Percentiles rank a stretch among this genome's conserved stretches.
Evolutionary conservation across 2,329 filamentous ascomycete genomes (phyloP).

Genomic region (Fusarium stilboides): DNA sequence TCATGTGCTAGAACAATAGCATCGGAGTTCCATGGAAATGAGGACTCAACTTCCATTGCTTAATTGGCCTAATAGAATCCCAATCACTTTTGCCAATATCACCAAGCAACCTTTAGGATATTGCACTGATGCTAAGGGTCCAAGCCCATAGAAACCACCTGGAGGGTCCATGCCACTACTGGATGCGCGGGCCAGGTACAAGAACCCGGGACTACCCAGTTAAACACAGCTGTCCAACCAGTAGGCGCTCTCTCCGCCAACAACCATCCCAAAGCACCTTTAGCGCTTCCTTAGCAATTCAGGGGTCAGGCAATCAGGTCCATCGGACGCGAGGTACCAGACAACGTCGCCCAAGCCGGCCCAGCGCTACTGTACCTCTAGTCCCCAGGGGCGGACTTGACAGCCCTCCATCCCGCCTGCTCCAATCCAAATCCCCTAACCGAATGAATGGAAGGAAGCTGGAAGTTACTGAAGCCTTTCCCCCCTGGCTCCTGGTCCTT

Average conservation of each 20-base stretch:
- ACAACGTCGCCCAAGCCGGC: constrained; percentile 31
- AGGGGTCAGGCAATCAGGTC: constrained; percentile 41
- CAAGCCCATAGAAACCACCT: constrained; percentile 28
- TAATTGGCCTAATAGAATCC: constrained; percentile 2
- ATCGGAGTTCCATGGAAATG: constrained; percentile 21
- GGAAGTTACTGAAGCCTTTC: constrained; percentile 30
- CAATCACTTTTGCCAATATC: constrained; percentile 13
- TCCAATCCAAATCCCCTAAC: constrained; percentile 14
- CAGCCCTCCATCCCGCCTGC: constrained; percentile 39
- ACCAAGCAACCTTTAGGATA: constrained; percentile 19
- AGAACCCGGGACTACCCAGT: constrained; percentile 27
- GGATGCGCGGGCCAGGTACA: constrained; percentile 43
- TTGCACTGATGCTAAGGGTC: constrained; percentile 42
- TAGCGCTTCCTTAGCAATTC: constrained; percentile 28
- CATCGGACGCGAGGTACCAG: constrained; percentile 40
- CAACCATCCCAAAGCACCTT: constrained; percentile 17
- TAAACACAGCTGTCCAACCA: constrained; percentile 29
- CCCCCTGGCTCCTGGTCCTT: constrained; percentile 13
- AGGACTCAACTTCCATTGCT: constrained; percentile 12
- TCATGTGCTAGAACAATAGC: constrained; percentile 11
- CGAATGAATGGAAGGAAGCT: constrained; percentile 39
- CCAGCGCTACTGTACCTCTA: constrained; percentile 41
- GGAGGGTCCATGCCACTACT: constrained; percentile 42
- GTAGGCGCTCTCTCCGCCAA: constrained; percentile 35
- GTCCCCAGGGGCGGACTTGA: constrained; percentile 43